Evolutionary conservation across 192 early-diverging fungal genomes (phyloP), one percentile per base, ranked within the genome.

Genomic region (Linnemannia elongata): DNA sequence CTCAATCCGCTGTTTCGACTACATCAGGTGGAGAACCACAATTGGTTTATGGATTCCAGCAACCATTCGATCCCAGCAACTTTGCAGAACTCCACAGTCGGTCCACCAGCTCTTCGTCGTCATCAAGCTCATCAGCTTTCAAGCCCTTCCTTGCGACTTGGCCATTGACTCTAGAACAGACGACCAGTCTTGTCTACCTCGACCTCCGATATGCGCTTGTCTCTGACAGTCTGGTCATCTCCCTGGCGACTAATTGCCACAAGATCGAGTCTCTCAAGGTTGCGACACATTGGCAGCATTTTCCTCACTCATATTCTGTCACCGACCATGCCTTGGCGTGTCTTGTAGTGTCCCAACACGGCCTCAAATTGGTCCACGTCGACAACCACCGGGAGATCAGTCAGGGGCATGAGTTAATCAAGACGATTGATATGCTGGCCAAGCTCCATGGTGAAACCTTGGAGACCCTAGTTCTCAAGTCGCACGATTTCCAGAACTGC

Each of bases 401-500:
- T 42, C 85, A 87, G 33, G 85, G 85, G 4, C 85, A 87, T 30
- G 60, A 80, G 24, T 42, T 87, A 4, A 44, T 78, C 39, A 71
- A 66, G 27, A 87, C 80, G 5, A 78, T 87, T 41, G 76, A 87
- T 36, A 36, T 36, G 20, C 35, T 87, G 17, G 63, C 72, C 35
- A 47, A 45, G 6, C 17, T 27, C 4, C 85, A 87, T 41, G 85
- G 85, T 13, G 45, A 60, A 15, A 81, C 79, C 0, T 68, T 87
- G 38, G 79, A 87, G 52, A 78, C 76, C 3, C 17, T 87, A 6
- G 85, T 87, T 8, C 79, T 87, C 52, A 81, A 81, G 18, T 87
- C 79, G 5, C 85, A 87, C 63, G 85, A 87, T 75, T 87, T 81
- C 54, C 85, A 87, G 63, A 87, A 87, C 66, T 87, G 85, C 35